These are phyloP conservation scores for Hydnum rufescens DNA, from an alignment of 768 basidiomycete genomes.

Conservation along the genomic window DNA sequence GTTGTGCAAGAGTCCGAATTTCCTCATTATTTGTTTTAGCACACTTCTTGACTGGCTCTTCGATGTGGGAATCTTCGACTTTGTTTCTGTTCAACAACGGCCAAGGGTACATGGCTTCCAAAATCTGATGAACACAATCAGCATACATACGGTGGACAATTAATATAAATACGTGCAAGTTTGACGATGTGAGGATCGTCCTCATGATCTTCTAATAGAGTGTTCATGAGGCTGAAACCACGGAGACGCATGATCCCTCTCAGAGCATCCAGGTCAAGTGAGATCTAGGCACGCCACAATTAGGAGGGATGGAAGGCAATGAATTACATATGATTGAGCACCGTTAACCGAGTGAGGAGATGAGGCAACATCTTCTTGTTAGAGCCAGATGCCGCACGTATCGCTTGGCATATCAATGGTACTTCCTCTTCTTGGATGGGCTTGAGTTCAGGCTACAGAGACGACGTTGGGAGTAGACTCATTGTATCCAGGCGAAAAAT, in stretches of 20 bases:
- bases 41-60: conserved; percentile 37
- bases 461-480: neutral
- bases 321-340: neutral
- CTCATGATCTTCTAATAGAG: neutral
- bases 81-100: conserved; percentile 76
- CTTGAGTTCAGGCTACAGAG: neutral
- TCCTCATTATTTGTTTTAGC: conserved; percentile 34
- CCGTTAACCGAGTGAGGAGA: neutral
- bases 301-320: conserved; percentile 1
- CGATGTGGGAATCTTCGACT: conserved; percentile 66
- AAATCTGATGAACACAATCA: conserved; percentile 14
- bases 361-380: neutral
- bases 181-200: neutral
- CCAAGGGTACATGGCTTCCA: conserved; percentile 32
- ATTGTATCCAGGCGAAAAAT: neutral
- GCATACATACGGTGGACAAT: neutral
- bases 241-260: conserved; percentile 80
- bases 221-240: conserved; percentile 34
- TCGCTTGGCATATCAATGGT: neutral
- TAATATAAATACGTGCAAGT: neutral
- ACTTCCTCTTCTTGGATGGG: neutral
- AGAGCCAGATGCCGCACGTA: neutral
- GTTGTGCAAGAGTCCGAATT: conserved; percentile 38
- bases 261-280: conserved; percentile 57
- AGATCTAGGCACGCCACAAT: conserved; percentile 37